Evolutionary conservation across 257 asterid genomes (phyloP).

Genomic region (Jaltomata sinuosa): DNA sequence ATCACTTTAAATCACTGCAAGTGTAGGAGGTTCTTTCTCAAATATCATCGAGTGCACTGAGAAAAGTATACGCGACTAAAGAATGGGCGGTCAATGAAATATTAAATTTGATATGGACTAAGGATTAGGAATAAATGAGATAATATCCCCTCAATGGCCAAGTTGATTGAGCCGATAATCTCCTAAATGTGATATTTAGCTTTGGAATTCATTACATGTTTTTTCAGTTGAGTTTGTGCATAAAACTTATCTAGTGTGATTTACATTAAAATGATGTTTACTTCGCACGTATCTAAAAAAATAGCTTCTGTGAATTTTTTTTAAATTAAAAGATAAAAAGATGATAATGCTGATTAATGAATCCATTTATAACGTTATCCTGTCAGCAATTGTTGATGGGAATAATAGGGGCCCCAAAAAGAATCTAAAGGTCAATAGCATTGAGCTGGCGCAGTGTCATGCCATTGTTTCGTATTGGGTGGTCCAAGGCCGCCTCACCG

Average conservation of each 20-base stretch:
- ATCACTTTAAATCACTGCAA: neutral
- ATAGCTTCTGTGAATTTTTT: too few relatives aligned
- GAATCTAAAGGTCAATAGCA: neutral
- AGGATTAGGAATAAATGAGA: neutral
- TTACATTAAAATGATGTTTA: too few relatives aligned
- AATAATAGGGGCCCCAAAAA: neutral
- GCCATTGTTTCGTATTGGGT: neutral
- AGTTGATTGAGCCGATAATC: too few relatives aligned
- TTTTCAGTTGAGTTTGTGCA: too few relatives aligned
- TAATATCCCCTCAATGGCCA: too few relatives aligned
- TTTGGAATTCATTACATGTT: too few relatives aligned
- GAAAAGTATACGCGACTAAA: too few relatives aligned
- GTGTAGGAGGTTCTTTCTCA: neutral
- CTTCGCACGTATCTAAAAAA: too few relatives aligned
- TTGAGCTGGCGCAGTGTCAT: neutral
- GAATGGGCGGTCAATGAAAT: neutral
- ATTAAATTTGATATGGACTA: neutral
- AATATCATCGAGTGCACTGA: neutral
- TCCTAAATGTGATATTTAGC: too few relatives aligned
- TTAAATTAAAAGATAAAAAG: too few relatives aligned
- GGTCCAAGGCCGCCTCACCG: neutral
- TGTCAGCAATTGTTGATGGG: neutral
- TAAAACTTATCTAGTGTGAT: too few relatives aligned
- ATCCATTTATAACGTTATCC: neutral
- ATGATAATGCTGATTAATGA: neutral